Evolutionary conservation across 2,329 filamentous ascomycete species (phyloP).

Genomic region (Phialemonium atrogriseum): DNA sequence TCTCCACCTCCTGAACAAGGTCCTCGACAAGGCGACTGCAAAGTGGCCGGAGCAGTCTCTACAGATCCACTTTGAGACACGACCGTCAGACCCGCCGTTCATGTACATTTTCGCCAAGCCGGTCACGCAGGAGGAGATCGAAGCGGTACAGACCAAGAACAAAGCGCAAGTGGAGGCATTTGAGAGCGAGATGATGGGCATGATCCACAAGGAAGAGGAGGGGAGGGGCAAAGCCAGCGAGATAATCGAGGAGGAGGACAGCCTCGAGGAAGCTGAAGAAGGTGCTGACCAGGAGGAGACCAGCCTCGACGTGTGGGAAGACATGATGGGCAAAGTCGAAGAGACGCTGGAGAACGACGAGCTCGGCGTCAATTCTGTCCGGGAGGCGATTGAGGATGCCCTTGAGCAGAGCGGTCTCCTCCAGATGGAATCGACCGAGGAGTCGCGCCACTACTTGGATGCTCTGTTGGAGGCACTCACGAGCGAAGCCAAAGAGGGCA

Average conservation of each 20-base stretch:
- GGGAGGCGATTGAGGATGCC: conserved; percentile 46
- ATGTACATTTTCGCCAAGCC: conserved; percentile 92
- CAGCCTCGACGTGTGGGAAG: conserved; percentile 35
- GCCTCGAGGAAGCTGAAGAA: conserved; percentile 15
- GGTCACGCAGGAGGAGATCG: conserved; percentile 63
- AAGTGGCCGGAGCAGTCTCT: conserved; percentile 70
- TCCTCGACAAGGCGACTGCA: conserved; percentile 66
- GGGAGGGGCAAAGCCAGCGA: conserved; percentile 15
- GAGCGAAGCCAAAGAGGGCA: conserved; percentile 10
- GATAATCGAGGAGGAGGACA: conserved; percentile 10
- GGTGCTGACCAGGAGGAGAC: conserved; percentile 10
- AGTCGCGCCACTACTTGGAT: conserved; percentile 40
- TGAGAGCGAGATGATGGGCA: conserved; percentile 52
- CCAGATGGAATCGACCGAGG: conserved; percentile 32
- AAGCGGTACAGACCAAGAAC: conserved; percentile 62
- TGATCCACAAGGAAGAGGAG: conserved; percentile 25
- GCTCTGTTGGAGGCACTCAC: conserved; percentile 41
- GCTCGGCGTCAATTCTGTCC: conserved; percentile 39
- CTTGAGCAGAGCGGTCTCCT: conserved; percentile 47
- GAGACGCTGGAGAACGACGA: conserved; percentile 51
- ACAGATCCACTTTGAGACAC: conserved; percentile 75
- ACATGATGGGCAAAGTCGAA: conserved; percentile 46
- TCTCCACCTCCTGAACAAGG: conserved; percentile 67
- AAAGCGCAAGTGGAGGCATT: conserved; percentile 59
- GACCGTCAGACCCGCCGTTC: conserved; percentile 48